These are phyloP conservation scores for Ceriops zippeliana DNA, from an alignment of 345 rosid genomes.

Conservation along the genomic window DNA sequence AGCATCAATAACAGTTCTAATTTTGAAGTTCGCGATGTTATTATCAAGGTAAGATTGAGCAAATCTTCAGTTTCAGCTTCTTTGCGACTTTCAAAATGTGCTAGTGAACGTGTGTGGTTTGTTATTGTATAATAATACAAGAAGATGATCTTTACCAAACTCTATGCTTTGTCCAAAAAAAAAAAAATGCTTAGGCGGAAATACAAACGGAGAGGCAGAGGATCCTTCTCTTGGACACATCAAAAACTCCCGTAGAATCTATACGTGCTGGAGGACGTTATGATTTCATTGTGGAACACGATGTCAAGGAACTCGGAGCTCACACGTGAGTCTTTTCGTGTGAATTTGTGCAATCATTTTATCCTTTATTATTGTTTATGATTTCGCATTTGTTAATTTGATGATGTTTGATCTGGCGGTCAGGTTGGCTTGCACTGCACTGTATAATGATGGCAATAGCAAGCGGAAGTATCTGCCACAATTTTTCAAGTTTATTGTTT, in stretches of 20 bases:
- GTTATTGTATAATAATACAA: background rate
- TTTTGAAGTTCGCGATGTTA: slow-evolving; percentile 77
- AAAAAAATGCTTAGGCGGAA: slow-evolving; percentile 60
- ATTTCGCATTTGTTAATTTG: background rate
- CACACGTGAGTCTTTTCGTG: slow-evolving; percentile 55
- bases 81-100: too few relatives aligned
- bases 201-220: slow-evolving; percentile 94
- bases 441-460: slow-evolving; percentile 76
- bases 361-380: background rate
- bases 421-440: slow-evolving; percentile 93
- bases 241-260: slow-evolving; percentile 82
- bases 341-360: background rate
- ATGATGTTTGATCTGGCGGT: slow-evolving; percentile 3
- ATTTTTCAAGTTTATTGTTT: slow-evolving; percentile 85
- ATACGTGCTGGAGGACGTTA: slow-evolving; percentile 86
- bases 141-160: background rate
- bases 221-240: slow-evolving; percentile 77
- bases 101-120: too few relatives aligned
- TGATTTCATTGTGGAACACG: slow-evolving; percentile 95
- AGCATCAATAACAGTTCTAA: slow-evolving; percentile 87
- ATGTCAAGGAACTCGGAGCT: slow-evolving; percentile 98
- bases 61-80: too few relatives aligned
- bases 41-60: slow-evolving; percentile 50
- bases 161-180: background rate
- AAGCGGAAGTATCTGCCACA: slow-evolving; percentile 96